These are phyloP conservation scores for Pyrenochaeta sp. DNA, from an alignment of 2,329 filamentous ascomycete species.

Conservation along the genomic window DNA sequence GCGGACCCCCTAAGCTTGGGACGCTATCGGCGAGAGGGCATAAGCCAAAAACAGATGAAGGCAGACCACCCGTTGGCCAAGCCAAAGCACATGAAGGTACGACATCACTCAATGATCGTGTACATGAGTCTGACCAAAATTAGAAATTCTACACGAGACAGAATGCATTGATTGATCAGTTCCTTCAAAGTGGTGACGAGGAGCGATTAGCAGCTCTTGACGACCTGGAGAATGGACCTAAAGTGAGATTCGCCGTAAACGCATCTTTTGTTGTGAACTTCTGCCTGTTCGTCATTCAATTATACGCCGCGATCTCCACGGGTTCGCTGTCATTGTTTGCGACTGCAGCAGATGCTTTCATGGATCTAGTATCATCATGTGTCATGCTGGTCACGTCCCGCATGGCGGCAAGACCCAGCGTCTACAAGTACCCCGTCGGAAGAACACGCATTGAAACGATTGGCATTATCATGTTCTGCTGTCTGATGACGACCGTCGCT, in stretches of 20 bases:
- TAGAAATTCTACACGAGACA: constrained; percentile 53
- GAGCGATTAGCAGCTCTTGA: constrained; percentile 62
- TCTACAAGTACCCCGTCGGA: constrained; percentile 70
- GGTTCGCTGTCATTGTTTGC: constrained; percentile 70
- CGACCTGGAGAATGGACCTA: constrained; percentile 57
- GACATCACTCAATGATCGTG: not conserved
- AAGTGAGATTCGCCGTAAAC: constrained; percentile 51
- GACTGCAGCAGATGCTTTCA: constrained; percentile 71
- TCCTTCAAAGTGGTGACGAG: constrained; percentile 65
- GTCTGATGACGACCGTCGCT: constrained; percentile 72
- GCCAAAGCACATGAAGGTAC: constrained; percentile 45
- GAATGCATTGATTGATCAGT: constrained; percentile 55
- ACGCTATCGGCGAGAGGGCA: constrained; percentile 43
- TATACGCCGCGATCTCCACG: constrained; percentile 66
- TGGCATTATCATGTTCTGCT: constrained; percentile 71
- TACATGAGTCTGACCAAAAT: constrained; percentile 9
- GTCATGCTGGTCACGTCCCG: constrained; percentile 69
- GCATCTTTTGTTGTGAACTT: constrained; percentile 50
- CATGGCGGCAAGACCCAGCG: constrained; percentile 66
- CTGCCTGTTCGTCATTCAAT: constrained; percentile 65
- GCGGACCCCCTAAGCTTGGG: constrained; percentile 50
- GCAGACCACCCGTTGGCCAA: constrained; percentile 56
- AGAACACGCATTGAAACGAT: constrained; percentile 70
- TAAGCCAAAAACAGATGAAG: constrained; percentile 58
- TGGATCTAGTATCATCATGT: constrained; percentile 70